A percentile compares a stretch with the other conserved stretches of the same genome.
These are phyloP conservation scores for Lactarius hatsudake DNA, from an alignment of 768 basidiomycete genomes.

Conservation along the genomic window DNA sequence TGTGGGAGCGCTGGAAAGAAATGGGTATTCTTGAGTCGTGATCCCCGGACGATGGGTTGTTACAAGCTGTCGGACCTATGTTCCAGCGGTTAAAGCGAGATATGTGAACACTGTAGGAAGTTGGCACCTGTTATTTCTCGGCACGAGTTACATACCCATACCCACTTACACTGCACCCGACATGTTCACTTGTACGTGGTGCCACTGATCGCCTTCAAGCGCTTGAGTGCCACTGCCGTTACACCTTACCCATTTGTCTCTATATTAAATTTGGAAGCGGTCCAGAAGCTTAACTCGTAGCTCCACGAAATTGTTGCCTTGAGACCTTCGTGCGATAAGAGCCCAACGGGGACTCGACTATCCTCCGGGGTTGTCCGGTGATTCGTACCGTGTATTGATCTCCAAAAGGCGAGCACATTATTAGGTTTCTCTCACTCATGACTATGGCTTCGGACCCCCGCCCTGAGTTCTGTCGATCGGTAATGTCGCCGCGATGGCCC, in stretches of 20 bases:
- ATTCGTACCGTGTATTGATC: not conserved
- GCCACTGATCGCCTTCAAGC: not conserved
- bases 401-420: not conserved
- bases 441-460: not conserved
- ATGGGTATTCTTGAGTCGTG: slow-evolving; percentile 66
- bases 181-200: not conserved
- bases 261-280: not conserved
- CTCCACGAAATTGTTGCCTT: not conserved
- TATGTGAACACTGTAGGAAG: slow-evolving; percentile 6
- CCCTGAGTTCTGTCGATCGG: not conserved
- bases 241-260: not conserved
- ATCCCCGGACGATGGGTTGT: slow-evolving; percentile 3
- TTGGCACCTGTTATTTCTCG: slow-evolving; percentile 7
- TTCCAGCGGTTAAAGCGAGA: not conserved
- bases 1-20: slow-evolving; percentile 90
- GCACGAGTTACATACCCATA: slow-evolving; percentile 10
- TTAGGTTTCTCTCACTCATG: not conserved
- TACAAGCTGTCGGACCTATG: not conserved
- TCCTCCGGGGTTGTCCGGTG: not conserved
- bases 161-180: slow-evolving; percentile 3
- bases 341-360: not conserved
- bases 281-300: not conserved
- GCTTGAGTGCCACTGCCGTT: not conserved
- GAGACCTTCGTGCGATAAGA: not conserved
- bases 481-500: not conserved